Percentiles rank a stretch among this genome's conserved stretches.
Evolutionary conservation across 129 eudicot genomes (phyloP).

Genomic region (Ambrosia trifida): DNA sequence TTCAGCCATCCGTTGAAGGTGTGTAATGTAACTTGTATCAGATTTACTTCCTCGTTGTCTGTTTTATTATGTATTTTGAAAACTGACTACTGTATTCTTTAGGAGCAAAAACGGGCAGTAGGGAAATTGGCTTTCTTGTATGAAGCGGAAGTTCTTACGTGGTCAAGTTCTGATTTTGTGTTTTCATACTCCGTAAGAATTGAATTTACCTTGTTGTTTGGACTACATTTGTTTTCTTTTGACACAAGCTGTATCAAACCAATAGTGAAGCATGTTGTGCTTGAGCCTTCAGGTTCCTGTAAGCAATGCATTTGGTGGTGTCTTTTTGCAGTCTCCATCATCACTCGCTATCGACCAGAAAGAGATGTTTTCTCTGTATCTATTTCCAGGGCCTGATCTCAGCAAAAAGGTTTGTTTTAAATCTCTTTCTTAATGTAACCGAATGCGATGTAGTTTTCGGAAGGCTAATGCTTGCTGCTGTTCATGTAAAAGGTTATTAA

Average conservation of each 20-base stretch:
- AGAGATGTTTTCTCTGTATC: conserved; percentile 68
- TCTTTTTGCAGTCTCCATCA: conserved; percentile 74
- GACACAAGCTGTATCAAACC: background rate
- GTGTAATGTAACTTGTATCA: background rate
- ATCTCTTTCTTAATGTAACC: background rate
- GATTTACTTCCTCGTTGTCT: background rate
- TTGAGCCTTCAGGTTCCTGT: conserved; percentile 54
- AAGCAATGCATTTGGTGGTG: conserved; percentile 51
- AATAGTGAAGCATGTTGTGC: conserved; percentile 4
- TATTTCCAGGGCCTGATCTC: conserved; percentile 63
- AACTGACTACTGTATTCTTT: conserved; percentile 15
- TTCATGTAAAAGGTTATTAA: conserved; percentile 62
- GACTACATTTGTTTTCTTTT: conserved; percentile 8
- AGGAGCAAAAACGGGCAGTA: conserved; percentile 64
- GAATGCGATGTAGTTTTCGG: background rate
- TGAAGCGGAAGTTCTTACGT: conserved; percentile 74
- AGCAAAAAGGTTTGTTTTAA: conserved; percentile 51
- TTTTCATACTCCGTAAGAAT: conserved; percentile 52
- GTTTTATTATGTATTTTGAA: background rate
- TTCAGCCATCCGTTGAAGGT: conserved; percentile 92
- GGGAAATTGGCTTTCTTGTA: conserved; percentile 63
- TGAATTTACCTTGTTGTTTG: conserved; percentile 40
- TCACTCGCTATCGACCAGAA: conserved; percentile 51
- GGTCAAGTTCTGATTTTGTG: conserved; percentile 69
- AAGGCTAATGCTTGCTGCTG: conserved; percentile 37